Conservation (phyloP, 805 yeast species). For the Candida ponderosae region DNA sequence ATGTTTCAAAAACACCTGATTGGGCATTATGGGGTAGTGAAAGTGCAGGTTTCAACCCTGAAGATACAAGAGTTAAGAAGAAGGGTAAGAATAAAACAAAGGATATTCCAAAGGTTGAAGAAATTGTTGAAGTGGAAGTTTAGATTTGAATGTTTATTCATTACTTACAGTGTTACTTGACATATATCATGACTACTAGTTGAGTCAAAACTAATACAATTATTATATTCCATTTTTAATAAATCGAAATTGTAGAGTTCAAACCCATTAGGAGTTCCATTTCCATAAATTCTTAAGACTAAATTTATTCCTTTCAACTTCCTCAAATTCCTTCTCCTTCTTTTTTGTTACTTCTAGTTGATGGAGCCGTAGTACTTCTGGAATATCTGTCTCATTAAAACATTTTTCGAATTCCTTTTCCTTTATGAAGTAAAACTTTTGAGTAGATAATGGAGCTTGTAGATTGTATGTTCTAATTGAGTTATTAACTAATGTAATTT, state of each 20-base stretch:
- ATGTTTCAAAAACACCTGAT: conserved; percentile 70
- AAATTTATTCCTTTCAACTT: no score
- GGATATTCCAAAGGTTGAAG: conserved; percentile 1
- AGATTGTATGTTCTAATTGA: conserved; percentile 49
- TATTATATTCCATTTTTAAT: no score
- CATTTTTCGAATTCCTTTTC: conserved; percentile 36
- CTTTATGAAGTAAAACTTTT: conserved; percentile 40
- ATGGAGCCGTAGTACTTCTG: conserved; percentile 2
- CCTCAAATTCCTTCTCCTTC: not conserved
- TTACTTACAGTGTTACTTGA: no score
- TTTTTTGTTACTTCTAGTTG: not conserved
- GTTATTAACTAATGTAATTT: conserved; percentile 36
- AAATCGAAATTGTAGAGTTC: no score
- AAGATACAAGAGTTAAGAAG: conserved; percentile 44
- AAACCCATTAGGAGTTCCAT: not conserved
- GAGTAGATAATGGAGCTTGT: conserved; percentile 56
- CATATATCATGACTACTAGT: no score
- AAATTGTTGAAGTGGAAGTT: not conserved
- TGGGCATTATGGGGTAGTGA: conserved; percentile 90
- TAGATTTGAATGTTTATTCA: not conserved
- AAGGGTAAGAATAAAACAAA: conserved; percentile 12
- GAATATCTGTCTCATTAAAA: conserved; percentile 24
- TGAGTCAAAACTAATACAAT: no score
- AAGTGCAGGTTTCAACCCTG: conserved; percentile 86
- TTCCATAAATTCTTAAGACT: not conserved